A percentile compares a stretch with the other conserved stretches of the same genome.
Evolutionary conservation across 306 rosid species (phyloP).

Genomic region (Corylus avellana): DNA sequence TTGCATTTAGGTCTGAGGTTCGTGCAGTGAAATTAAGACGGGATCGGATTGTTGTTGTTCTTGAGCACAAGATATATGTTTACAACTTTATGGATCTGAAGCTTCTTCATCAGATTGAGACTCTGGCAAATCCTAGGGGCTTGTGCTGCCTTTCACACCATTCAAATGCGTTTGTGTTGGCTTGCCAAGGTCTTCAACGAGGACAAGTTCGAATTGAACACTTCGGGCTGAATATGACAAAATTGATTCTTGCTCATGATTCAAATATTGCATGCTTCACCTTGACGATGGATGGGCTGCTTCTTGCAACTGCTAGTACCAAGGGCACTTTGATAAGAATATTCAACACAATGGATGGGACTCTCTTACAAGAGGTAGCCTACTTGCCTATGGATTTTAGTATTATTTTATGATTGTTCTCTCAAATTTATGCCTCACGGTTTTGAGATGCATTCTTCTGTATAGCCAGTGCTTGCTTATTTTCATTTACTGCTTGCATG

Average conservation of each 20-base stretch:
- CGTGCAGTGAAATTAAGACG: slow-evolving; percentile 80
- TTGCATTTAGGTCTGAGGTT: slow-evolving; percentile 83
- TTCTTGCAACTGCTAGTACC: slow-evolving; percentile 92
- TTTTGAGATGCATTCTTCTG: slow-evolving; percentile 11
- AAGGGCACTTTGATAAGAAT: slow-evolving; percentile 94
- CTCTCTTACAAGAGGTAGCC: slow-evolving; percentile 84
- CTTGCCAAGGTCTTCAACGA: slow-evolving; percentile 75
- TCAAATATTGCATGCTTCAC: slow-evolving; percentile 80
- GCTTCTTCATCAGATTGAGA: slow-evolving; percentile 91
- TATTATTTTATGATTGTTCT: slow-evolving; percentile 18
- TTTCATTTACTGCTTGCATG: slow-evolving; percentile 4
- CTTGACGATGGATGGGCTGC: slow-evolving; percentile 89
- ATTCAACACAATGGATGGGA: slow-evolving; percentile 96
- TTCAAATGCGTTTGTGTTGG: slow-evolving; percentile 81
- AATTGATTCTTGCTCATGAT: slow-evolving; percentile 78
- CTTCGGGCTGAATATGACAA: slow-evolving; percentile 78
- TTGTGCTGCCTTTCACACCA: slow-evolving; percentile 83
- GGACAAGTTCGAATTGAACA: slow-evolving; percentile 91
- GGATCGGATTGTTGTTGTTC: slow-evolving; percentile 82
- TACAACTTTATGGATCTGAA: slow-evolving; percentile 78
- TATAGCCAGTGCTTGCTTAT: neutral
- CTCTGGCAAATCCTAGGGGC: slow-evolving; percentile 83
- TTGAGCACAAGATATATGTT: slow-evolving; percentile 88
- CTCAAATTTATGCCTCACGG: slow-evolving; percentile 16
- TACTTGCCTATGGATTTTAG: slow-evolving; percentile 22